Evolutionary conservation across 805 yeast genomes (phyloP).

Genomic region (Sporopachydermia quercuum): DNA sequence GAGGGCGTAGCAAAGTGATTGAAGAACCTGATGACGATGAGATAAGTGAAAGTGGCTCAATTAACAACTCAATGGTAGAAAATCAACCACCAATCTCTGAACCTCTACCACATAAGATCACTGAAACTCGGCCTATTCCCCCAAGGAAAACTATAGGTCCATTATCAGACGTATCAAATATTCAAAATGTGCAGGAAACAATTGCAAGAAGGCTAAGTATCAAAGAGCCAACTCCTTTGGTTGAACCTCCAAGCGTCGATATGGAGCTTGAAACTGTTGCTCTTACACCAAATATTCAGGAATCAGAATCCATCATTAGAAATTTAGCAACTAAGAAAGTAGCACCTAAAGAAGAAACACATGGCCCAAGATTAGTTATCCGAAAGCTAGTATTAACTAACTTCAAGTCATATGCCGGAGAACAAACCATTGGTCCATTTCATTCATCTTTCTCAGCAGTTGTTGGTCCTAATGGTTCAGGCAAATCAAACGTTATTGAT

Average conservation of each 20-base stretch:
- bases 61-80: no score
- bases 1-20: no score
- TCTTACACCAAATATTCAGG: no score
- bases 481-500: slow-evolving; percentile 95
- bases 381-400: slow-evolving; percentile 58
- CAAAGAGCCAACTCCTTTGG: background rate
- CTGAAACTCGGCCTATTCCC: background rate
- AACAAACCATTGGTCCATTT: slow-evolving; percentile 88
- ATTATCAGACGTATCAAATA: background rate
- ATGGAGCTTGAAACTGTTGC: background rate
- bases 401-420: slow-evolving; percentile 93
- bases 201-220: background rate
- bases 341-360: slow-evolving; percentile 14
- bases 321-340: background rate
- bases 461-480: slow-evolving; percentile 97
- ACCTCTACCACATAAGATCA: no score
- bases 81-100: no score
- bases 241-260: background rate
- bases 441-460: slow-evolving; percentile 89
- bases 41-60: no score
- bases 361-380: slow-evolving; percentile 48
- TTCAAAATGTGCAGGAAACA: background rate
- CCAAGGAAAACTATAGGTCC: background rate
- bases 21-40: no score
- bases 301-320: background rate